Evolutionary conservation across 176 grass and related monocot species (phyloP).

Genomic region (Neostapfia colusana): DNA sequence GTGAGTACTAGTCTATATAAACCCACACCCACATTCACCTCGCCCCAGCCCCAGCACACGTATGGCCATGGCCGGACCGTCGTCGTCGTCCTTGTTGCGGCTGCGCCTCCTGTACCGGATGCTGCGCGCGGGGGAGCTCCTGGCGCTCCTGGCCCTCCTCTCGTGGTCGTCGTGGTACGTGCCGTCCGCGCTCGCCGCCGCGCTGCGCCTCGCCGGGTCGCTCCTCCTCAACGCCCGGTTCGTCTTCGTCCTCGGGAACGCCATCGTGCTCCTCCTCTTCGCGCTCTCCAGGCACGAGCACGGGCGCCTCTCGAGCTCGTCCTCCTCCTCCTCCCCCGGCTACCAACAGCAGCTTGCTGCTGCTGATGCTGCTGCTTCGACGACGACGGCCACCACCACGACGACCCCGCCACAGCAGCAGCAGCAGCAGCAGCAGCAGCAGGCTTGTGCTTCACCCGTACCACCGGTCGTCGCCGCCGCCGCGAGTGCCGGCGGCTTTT

Average conservation of each 20-base stretch:
- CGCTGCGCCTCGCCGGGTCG: constrained; percentile 35
- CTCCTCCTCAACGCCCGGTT: constrained; percentile 66
- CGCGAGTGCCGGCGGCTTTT: not conserved
- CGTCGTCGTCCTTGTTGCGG: constrained; percentile 49
- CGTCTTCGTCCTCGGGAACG: constrained; percentile 74
- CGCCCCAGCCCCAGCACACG: constrained; percentile 20
- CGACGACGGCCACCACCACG: accelerated
- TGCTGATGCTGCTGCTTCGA: not conserved
- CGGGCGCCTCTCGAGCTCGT: too few relatives aligned
- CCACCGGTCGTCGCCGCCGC: not conserved
- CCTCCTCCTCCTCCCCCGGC: not conserved
- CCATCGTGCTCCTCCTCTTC: constrained; percentile 80
- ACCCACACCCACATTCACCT: not conserved
- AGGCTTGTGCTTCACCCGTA: not conserved
- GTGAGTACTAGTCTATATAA: too few relatives aligned
- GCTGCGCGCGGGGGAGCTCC: constrained; percentile 66
- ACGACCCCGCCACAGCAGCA: not conserved
- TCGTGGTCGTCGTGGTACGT: constrained; percentile 63
- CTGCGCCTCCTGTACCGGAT: constrained; percentile 64
- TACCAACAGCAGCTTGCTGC: not conserved
- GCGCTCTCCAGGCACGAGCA: constrained; percentile 57
- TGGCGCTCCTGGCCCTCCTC: constrained; percentile 48
- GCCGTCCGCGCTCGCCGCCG: constrained; percentile 42
- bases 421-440: not conserved
- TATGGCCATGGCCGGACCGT: constrained; percentile 48